Conservation (phyloP, 805 yeast species). For the Monosporozyma yasuniensis region DNA sequence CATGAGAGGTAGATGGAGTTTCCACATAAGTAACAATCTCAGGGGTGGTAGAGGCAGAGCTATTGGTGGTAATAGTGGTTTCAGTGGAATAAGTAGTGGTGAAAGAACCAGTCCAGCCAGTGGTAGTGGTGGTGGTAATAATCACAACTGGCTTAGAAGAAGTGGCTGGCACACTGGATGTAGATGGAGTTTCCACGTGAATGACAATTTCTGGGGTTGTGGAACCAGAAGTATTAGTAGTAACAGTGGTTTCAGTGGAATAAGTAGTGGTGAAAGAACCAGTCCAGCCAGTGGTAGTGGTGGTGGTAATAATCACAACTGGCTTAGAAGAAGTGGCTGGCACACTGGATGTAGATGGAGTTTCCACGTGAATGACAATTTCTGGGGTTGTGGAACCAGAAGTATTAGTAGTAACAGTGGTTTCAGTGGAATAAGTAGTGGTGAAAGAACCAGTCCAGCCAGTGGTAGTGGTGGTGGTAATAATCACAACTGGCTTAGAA, state of each 20-base stretch:
- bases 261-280: conserved; percentile 8
- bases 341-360: conserved; percentile 5
- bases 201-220: conserved; percentile 5
- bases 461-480: conserved; percentile 10
- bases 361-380: conserved; percentile 12
- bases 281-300: conserved; percentile 12
- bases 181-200: conserved; percentile 5
- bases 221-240: conserved; percentile 1
- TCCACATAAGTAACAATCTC: conserved; percentile 11
- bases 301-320: neutral
- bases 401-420: conserved; percentile 8
- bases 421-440: conserved; percentile 12
- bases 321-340: neutral
- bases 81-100: conserved; percentile 10
- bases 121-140: conserved; percentile 4
- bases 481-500: conserved; percentile 4
- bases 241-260: conserved; percentile 1
- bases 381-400: conserved; percentile 9
- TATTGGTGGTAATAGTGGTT: conserved; percentile 2
- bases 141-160: neutral
- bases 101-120: conserved; percentile 9
- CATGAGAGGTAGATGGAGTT: conserved; percentile 6
- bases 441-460: conserved; percentile 12
- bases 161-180: conserved; percentile 1
- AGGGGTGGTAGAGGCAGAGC: conserved; percentile 4